phyloP scores from a whole-genome alignment of 768 basidiomycete species.

The Mrakia frigida region DNA sequence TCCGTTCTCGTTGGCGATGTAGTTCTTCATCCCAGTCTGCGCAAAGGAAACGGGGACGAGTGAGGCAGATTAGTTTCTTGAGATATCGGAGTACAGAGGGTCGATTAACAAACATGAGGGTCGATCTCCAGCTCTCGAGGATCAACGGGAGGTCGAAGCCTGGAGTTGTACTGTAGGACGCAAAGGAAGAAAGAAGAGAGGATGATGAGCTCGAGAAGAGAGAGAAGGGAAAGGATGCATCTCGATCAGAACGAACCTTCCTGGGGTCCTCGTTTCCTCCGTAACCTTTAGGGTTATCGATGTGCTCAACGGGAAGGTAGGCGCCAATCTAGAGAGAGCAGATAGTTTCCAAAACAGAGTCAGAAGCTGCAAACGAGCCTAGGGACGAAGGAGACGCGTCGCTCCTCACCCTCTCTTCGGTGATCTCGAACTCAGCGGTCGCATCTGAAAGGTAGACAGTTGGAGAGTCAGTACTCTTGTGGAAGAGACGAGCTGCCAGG shows the following conservation, averaged over 20 bases:
- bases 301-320: conserved; percentile 76
- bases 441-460: conserved; percentile 50
- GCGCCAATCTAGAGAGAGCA: conserved; percentile 64
- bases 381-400: neutral
- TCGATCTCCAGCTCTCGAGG: conserved; percentile 81
- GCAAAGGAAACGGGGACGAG: too few relatives aligned
- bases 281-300: conserved; percentile 73
- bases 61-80: too few relatives aligned
- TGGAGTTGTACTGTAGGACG: conserved; percentile 54
- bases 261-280: conserved; percentile 55
- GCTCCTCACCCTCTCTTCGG: conserved; percentile 54
- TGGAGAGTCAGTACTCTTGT: conserved; percentile 28
- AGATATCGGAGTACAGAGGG: too few relatives aligned
- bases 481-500: neutral
- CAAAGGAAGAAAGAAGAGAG: too few relatives aligned
- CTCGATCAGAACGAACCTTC: conserved; percentile 35
- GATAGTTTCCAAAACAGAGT: too few relatives aligned
- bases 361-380: too few relatives aligned
- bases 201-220: too few relatives aligned
- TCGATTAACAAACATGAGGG: conserved; percentile 46
- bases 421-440: conserved; percentile 81
- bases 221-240: too few relatives aligned
- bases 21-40: conserved; percentile 88
- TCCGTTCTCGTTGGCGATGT: conserved; percentile 69
- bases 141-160: conserved; percentile 75